Percentiles rank a stretch among this genome's conserved stretches.
phyloP scores from a whole-genome alignment of 345 rosid species.

The Hibiscus syriacus region DNA sequence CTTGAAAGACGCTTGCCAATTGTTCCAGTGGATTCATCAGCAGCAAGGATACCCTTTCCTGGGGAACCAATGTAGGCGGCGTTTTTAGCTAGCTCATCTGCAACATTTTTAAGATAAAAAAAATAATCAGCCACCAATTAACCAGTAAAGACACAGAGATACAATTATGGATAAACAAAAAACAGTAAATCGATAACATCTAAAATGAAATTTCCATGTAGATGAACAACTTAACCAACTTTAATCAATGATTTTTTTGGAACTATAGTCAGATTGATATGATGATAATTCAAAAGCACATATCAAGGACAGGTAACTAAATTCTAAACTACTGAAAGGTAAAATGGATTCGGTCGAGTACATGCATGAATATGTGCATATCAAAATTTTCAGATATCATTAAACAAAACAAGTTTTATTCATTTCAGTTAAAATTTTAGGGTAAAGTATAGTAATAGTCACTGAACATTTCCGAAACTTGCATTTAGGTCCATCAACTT shows the following conservation, averaged over 20 bases:
- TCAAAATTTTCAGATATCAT: neutral
- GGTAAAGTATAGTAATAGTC: too few species aligned
- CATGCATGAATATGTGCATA: neutral
- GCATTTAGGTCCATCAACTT: too few species aligned
- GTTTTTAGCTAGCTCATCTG: neutral
- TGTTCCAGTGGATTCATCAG: neutral
- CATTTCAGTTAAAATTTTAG: too few species aligned
- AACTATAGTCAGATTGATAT: neutral
- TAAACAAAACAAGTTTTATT: neutral
- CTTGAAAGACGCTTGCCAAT: constrained; percentile 6
- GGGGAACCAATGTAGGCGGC: neutral
- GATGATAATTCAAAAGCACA: neutral
- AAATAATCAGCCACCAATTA: neutral
- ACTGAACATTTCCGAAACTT: too few species aligned
- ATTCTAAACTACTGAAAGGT: neutral
- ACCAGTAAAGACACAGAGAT: neutral
- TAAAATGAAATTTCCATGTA: neutral
- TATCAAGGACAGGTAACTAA: neutral
- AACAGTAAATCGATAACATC: neutral
- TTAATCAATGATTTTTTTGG: neutral
- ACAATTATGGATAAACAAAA: neutral
- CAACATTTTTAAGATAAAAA: neutral
- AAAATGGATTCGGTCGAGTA: neutral
- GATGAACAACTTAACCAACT: neutral
- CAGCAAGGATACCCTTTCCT: constrained; percentile 3